A percentile compares a stretch with the other conserved stretches of the same genome.
Conservation (phyloP, 129 eudicot species). For the Escallonia herrerae region DNA sequence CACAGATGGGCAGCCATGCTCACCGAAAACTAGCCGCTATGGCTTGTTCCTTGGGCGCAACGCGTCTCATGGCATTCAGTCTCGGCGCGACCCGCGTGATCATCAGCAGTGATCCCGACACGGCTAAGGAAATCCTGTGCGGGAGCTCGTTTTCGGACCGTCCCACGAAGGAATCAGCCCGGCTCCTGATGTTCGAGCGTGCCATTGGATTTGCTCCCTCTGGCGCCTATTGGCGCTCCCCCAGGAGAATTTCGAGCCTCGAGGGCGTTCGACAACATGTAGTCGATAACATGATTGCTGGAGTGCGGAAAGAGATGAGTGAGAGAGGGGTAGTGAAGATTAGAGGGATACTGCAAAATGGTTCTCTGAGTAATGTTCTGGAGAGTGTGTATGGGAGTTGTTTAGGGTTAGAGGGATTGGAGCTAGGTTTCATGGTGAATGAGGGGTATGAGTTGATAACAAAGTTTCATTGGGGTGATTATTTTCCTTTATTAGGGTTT, state of each 20-base stretch:
- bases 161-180: constrained; percentile 68
- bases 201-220: constrained; percentile 88
- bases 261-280: constrained; percentile 47
- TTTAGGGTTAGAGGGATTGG: constrained; percentile 38
- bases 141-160: constrained; percentile 66
- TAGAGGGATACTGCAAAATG: constrained; percentile 49
- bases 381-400: constrained; percentile 77
- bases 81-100: constrained; percentile 67
- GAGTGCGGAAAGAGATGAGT: constrained; percentile 37
- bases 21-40: constrained; percentile 59
- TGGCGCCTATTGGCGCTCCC: constrained; percentile 66
- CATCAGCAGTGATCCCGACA: constrained; percentile 68
- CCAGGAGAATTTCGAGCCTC: constrained; percentile 48
- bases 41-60: constrained; percentile 44
- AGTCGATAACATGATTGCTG: constrained; percentile 37
- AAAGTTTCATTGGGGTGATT: constrained; percentile 71
- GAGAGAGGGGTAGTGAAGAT: constrained; percentile 43
- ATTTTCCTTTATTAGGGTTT: constrained; percentile 49
- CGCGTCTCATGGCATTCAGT: constrained; percentile 62
- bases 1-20: constrained; percentile 54
- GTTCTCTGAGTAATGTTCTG: constrained; percentile 53
- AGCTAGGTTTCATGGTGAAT: constrained; percentile 60
- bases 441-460: constrained; percentile 76
- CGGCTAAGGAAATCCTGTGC: constrained; percentile 59
- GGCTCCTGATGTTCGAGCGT: constrained; percentile 63